Evolutionary conservation across 148 eudicot species (phyloP).

Genomic region (Fagopyrum tataricum): DNA sequence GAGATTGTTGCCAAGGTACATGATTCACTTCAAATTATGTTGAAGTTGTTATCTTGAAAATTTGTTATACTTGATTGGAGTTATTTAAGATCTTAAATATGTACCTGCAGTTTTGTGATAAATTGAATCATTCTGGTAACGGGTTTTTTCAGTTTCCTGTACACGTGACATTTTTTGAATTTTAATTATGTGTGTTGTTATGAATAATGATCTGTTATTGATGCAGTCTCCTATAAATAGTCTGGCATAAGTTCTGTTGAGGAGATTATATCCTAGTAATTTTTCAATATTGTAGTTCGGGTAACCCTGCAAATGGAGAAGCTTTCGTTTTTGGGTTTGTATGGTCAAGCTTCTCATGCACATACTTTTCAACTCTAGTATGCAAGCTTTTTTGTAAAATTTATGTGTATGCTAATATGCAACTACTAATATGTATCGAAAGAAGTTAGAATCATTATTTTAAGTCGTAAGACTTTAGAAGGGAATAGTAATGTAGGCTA

Average conservation of each 20-base stretch:
- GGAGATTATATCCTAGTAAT: neutral
- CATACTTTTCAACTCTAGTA: too few relatives aligned
- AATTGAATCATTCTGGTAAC: neutral
- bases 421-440: neutral
- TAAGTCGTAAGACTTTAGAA: neutral
- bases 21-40: neutral
- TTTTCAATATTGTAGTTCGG: too few relatives aligned
- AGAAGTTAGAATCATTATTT: neutral
- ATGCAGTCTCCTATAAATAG: too few relatives aligned
- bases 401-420: neutral
- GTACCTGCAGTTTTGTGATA: neutral
- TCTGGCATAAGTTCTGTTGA: neutral
- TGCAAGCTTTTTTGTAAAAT: too few relatives aligned
- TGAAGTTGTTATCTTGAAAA: neutral
- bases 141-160: neutral
- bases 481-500: neutral
- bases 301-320: neutral
- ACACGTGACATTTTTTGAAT: neutral
- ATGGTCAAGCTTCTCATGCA: too few relatives aligned
- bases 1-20: slow-evolving; percentile 37
- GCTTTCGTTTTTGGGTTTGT: neutral
- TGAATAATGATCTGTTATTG: too few relatives aligned
- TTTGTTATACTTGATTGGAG: neutral
- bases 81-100: neutral
- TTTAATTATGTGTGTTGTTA: too few relatives aligned